A percentile compares a stretch with the other conserved stretches of the same genome.
Conservation (phyloP, 2,329 filamentous ascomycete genomes). For the Diplodia sapinea region DNA sequence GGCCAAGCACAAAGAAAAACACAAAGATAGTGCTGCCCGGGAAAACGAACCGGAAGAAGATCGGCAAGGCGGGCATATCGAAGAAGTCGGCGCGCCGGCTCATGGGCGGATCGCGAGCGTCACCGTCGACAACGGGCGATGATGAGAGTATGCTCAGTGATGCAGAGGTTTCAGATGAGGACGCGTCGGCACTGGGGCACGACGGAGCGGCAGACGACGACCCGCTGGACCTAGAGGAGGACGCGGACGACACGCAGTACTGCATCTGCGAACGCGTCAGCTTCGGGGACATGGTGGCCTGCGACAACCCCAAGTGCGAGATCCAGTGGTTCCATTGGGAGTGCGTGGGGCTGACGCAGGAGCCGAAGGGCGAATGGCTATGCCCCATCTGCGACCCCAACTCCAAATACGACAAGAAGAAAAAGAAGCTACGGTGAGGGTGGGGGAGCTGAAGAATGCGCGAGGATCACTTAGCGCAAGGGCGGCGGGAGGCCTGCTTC, state of each 20-base stretch:
- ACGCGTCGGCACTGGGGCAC: constrained; percentile 45
- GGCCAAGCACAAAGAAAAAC: constrained; percentile 51
- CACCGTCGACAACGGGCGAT: constrained; percentile 52
- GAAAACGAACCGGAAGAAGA: constrained; percentile 49
- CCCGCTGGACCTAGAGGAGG: constrained; percentile 70
- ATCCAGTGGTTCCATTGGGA: constrained; percentile 90
- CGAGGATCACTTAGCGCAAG: constrained; percentile 25
- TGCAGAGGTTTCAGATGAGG: constrained; percentile 56
- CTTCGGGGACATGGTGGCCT: constrained; percentile 88
- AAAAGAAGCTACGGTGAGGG: constrained; percentile 46
- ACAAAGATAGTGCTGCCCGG: constrained; percentile 64
- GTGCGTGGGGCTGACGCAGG: constrained; percentile 57
- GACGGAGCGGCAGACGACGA: constrained; percentile 78
- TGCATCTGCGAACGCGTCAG: constrained; percentile 83
- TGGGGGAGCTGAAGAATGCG: constrained; percentile 1
- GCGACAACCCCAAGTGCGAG: constrained; percentile 80
- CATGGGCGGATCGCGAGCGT: constrained; percentile 45
- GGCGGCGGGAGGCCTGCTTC: constrained; percentile 2
- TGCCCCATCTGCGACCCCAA: constrained; percentile 46
- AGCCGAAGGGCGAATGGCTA: constrained; percentile 58
- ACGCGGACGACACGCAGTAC: constrained; percentile 77
- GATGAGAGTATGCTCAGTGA: constrained; percentile 62
- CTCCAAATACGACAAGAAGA: constrained; percentile 47
- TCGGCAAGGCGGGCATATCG: constrained; percentile 42
- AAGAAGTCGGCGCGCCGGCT: constrained; percentile 46